A percentile compares a stretch with the other conserved stretches of the same genome.
These are phyloP conservation scores for Arbutus unedo DNA, from an alignment of 148 eudicot species.

Conservation along the genomic window DNA sequence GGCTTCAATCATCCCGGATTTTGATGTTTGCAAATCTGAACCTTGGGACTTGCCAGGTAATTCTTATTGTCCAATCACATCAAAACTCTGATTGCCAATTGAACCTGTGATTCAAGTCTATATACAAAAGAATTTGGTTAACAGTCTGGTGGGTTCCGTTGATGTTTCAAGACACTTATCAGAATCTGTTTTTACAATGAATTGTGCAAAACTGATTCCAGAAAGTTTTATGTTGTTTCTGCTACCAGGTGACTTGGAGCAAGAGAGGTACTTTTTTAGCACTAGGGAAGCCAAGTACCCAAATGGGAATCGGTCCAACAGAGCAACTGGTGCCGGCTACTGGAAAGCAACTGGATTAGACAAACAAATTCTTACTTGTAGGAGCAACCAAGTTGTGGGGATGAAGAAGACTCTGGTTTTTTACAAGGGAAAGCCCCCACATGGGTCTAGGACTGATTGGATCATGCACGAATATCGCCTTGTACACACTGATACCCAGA, in stretches of 20 bases:
- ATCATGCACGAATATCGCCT: conserved; percentile 95
- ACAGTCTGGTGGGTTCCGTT: background rate
- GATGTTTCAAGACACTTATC: background rate
- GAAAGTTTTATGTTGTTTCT: background rate
- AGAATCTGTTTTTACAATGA: background rate
- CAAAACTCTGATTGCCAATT: background rate
- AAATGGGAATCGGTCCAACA: conserved; percentile 85
- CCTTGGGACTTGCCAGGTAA: conserved; percentile 98
- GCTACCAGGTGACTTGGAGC: conserved; percentile 56
- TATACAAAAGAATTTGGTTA: background rate
- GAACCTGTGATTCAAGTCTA: background rate
- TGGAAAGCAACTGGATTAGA: conserved; percentile 96
- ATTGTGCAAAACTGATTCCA: conserved; percentile 4
- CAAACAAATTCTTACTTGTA: conserved; percentile 47
- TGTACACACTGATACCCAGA: conserved; percentile 5
- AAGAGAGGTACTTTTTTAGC: conserved; percentile 90
- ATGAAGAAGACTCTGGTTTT: conserved; percentile 93
- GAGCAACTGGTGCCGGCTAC: conserved; percentile 86
- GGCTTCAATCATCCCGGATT: conserved; percentile 77
- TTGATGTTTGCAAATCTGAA: conserved; percentile 86
- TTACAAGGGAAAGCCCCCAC: conserved; percentile 85
- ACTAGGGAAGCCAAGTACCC: conserved; percentile 89
- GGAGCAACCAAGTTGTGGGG: conserved; percentile 47
- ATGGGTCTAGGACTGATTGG: conserved; percentile 86
- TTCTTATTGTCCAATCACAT: background rate